Evolutionary conservation across 2,329 filamentous ascomycete species (phyloP), one percentile per base, ranked within the genome.

Genomic region (Nothophaeocryptopus gaeumannii): DNA sequence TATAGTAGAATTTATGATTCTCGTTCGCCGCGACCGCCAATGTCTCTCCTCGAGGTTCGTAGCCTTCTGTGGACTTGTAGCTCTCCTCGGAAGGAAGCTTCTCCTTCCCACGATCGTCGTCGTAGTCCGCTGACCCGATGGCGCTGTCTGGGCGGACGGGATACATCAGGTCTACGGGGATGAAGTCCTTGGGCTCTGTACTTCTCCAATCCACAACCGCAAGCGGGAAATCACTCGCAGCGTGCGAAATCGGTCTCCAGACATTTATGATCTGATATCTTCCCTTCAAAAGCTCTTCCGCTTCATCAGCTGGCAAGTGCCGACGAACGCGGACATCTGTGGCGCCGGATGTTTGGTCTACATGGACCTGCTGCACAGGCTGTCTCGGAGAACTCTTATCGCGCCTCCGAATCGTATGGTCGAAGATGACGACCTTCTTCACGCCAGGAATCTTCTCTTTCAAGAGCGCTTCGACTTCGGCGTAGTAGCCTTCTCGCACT

Each of bases 211-310:
- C 84, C 0, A 86, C 80, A 31, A 89, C 82, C 0, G 82, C 84
- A 1, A 90, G 74, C 1, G 87, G 87, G 59, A 78, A 81, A 38
- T 86, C 78, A 50, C 83, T 81, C 5, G 88, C 78, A 2, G 84
- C 81, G 32, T 74, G 72, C 29, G 77, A 74, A 56, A 87, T 85
- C 0, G 84, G 84, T 33, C 84, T 75, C 84, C 84, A 87, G 12
- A 87, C 83, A 55, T 88, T 87, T 65, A 87, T 81, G 60, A 86
- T 80, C 62, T 85, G 82, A 61, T 80, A 85, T 5, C 84, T 74
- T 7, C 76, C 74, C 48, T 74, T 73, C 2, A 86, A 58, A 8
- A 86, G 68, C 46, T 75, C 72, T 26, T 83, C 79, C 0, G 76
- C 79, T 58, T 84, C 81, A 1, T 74, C 73, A 2, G 65, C 67